Conservation (phyloP, 306 rosid species). For the Albizia julibrissin region DNA sequence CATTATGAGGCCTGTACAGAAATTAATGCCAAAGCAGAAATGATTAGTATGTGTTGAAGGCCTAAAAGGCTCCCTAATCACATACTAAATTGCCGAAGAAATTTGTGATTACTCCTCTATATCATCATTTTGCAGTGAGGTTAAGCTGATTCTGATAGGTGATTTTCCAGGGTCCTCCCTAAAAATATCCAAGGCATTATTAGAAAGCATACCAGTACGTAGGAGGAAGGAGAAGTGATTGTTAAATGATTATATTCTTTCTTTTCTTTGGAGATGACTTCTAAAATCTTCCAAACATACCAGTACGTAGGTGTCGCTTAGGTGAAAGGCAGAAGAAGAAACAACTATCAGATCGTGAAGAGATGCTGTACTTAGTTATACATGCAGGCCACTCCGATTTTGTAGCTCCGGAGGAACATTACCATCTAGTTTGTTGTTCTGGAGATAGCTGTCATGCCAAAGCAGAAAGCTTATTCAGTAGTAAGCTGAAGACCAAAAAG, state of each 20-base stretch:
- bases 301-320: not conserved
- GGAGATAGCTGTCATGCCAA: slow-evolving; percentile 47
- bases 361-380: slow-evolving; percentile 44
- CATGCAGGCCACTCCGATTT: slow-evolving; percentile 29
- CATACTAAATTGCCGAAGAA: not conserved
- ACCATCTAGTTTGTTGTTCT: slow-evolving; percentile 39
- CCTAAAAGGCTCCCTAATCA: slow-evolving; percentile 23
- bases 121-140: not conserved
- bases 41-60: not conserved
- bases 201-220: too few species aligned
- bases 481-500: not conserved
- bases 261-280: not conserved
- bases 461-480: not conserved
- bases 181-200: slow-evolving; percentile 11
- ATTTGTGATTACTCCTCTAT: not conserved
- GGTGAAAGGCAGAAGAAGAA: not conserved
- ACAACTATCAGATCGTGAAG: not conserved
- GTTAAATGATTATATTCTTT: not conserved
- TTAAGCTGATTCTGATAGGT: slow-evolving; percentile 10
- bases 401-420: slow-evolving; percentile 23
- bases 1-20: slow-evolving; percentile 19
- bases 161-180: slow-evolving; percentile 35
- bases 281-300: not conserved
- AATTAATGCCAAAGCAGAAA: not conserved
- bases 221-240: not conserved